These are phyloP conservation scores for Melaleuca quinquenervia DNA, from an alignment of 345 rosid genomes.

Conservation along the genomic window DNA sequence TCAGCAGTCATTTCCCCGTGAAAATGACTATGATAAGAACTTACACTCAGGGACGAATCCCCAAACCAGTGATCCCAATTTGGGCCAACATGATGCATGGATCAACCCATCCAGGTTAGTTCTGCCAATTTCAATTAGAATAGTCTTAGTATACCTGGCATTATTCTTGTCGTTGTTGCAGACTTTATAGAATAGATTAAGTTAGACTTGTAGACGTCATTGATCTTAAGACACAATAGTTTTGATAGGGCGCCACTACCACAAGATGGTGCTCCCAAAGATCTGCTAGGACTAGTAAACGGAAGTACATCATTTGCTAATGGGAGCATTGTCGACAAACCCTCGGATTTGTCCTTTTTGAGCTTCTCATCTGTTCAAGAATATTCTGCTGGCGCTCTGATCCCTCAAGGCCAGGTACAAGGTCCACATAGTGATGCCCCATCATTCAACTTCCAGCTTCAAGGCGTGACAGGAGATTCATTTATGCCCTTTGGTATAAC, in stretches of 20 bases:
- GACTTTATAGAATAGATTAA: neutral
- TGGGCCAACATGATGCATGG: neutral
- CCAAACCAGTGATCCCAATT: neutral
- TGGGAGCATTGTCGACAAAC: neutral
- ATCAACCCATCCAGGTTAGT: neutral
- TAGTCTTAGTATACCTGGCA: neutral
- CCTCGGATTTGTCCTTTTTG: neutral
- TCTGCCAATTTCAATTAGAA: neutral
- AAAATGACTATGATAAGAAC: neutral
- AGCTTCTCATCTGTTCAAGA: neutral
- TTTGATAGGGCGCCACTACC: neutral
- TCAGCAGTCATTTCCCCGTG: neutral
- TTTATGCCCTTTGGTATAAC: neutral
- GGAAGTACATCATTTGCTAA: neutral
- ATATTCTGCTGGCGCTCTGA: neutral
- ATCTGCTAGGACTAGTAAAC: neutral
- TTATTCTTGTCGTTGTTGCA: neutral
- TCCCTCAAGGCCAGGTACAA: neutral
- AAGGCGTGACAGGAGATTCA: neutral
- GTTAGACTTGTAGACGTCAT: neutral
- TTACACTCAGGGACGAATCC: neutral
- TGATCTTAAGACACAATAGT: neutral
- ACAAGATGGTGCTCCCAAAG: neutral
- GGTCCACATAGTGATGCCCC: neutral
- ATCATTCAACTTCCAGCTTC: neutral